Percentiles rank a stretch among this genome's conserved stretches.
phyloP scores from a whole-genome alignment of 1,284 basidiomycete species.

The Cystobasidium slooffiae region DNA sequence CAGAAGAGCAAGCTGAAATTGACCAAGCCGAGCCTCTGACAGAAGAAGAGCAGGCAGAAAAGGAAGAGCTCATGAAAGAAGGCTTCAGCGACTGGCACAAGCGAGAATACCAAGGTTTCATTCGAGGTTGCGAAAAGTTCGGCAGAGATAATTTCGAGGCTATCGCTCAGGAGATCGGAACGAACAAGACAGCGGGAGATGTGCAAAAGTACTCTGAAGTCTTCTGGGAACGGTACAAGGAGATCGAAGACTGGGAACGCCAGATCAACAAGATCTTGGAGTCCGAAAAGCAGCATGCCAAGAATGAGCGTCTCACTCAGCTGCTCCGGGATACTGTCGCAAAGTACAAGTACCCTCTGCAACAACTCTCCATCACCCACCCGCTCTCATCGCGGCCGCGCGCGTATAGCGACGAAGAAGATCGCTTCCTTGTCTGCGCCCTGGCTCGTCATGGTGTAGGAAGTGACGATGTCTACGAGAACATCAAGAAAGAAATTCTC shows the following conservation, averaged over 20 bases:
- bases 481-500: constrained; percentile 93
- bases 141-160: constrained; percentile 76
- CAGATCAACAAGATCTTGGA: constrained; percentile 79
- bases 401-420: constrained; percentile 94
- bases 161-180: constrained; percentile 82
- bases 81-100: constrained; percentile 86
- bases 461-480: constrained; percentile 89
- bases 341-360: constrained; percentile 84
- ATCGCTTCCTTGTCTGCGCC: constrained; percentile 89
- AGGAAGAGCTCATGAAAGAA: constrained; percentile 74
- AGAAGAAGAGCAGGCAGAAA: constrained; percentile 78
- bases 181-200: constrained; percentile 76
- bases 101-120: constrained; percentile 90
- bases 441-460: constrained; percentile 91
- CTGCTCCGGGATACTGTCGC: constrained; percentile 77
- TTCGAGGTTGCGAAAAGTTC: constrained; percentile 80
- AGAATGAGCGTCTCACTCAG: constrained; percentile 48
- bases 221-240: constrained; percentile 88
- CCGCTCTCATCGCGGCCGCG: constrained; percentile 90
- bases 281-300: constrained; percentile 65
- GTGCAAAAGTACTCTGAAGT: constrained; percentile 80
- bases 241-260: constrained; percentile 82
- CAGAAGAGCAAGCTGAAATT: constrained; percentile 72
- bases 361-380: constrained; percentile 91
- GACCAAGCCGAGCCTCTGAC: constrained; percentile 77